Conservation (phyloP, 306 rosid genomes). For the Prunus mume region DNA sequence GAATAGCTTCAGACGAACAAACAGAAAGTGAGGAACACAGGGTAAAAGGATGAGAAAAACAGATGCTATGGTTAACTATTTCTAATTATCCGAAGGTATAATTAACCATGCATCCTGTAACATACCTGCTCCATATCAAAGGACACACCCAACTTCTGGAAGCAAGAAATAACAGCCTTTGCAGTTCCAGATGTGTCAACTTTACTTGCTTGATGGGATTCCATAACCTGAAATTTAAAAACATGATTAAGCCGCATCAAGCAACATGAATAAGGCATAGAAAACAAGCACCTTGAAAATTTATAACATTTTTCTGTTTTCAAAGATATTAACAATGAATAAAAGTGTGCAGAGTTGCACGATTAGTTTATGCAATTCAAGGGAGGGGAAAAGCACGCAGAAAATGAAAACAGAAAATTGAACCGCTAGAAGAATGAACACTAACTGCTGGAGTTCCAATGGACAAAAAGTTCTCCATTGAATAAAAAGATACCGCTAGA, state of each 20-base stretch:
- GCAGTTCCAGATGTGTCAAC: slow-evolving; percentile 94
- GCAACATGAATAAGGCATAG: neutral
- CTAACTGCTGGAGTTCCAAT: neutral
- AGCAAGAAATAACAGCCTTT: slow-evolving; percentile 89
- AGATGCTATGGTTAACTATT: neutral
- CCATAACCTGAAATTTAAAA: slow-evolving; percentile 65
- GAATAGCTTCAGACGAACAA: neutral
- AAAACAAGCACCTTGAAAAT: neutral
- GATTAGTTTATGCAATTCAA: neutral
- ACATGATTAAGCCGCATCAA: slow-evolving; percentile 27
- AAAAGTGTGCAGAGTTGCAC: neutral
- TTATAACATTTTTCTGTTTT: too few species aligned
- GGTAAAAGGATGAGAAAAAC: neutral
- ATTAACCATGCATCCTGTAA: slow-evolving; percentile 6
- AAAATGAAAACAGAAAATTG: too few species aligned
- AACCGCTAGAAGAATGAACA: neutral
- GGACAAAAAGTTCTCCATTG: neutral
- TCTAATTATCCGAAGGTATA: neutral
- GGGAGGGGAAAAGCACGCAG: neutral
- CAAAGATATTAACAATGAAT: neutral
- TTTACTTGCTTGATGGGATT: slow-evolving; percentile 93
- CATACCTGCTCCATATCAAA: slow-evolving; percentile 74
- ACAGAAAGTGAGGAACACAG: neutral
- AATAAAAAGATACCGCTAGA: neutral
- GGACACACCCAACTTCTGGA: slow-evolving; percentile 72